These are phyloP conservation scores for Ogataea dorogensis DNA, from an alignment of 805 yeast species.

Conservation along the genomic window DNA sequence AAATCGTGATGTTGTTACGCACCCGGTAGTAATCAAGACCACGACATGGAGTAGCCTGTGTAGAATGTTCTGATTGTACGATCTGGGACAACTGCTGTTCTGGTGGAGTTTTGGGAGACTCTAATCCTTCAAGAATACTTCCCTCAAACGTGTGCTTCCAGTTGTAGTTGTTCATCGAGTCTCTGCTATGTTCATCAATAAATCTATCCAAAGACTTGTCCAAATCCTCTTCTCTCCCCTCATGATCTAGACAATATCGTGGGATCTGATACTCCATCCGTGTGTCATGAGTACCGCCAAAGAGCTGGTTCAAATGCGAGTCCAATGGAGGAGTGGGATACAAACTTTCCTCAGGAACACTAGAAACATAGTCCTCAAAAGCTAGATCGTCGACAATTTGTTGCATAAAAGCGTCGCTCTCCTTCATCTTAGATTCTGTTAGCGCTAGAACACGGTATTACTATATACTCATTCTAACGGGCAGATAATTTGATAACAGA, in stretches of 20 bases:
- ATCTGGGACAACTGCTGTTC: neutral
- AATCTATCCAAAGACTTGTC: conserved; percentile 3
- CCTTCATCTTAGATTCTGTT: conserved; percentile 4
- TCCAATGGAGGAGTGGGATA: conserved; percentile 19
- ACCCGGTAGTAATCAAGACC: conserved; percentile 17
- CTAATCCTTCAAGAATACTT: conserved; percentile 2
- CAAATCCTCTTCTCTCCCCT: neutral
- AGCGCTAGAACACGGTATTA: neutral
- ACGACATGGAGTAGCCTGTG: conserved; percentile 14
- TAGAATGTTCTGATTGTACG: neutral
- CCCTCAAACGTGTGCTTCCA: conserved; percentile 12
- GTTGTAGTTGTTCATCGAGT: conserved; percentile 9
- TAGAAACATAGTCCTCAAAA: conserved; percentile 10
- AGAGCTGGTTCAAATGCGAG: conserved; percentile 9
- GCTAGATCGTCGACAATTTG: conserved; percentile 15
- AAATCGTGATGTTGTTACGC: conserved; percentile 16
- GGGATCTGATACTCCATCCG: conserved; percentile 10
- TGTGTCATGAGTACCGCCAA: conserved; percentile 6
- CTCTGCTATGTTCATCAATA: conserved; percentile 4
- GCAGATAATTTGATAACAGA: conserved; percentile 9
- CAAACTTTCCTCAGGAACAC: conserved; percentile 4
- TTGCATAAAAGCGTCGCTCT: conserved; percentile 12
- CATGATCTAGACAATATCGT: conserved; percentile 14
- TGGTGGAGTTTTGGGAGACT: conserved; percentile 5
- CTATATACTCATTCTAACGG: too few species aligned